Evolutionary conservation across 495 filamentous ascomycete genomes (phyloP), one percentile per base, ranked within the genome.

Genomic region (Tuber umbilicatum): DNA sequence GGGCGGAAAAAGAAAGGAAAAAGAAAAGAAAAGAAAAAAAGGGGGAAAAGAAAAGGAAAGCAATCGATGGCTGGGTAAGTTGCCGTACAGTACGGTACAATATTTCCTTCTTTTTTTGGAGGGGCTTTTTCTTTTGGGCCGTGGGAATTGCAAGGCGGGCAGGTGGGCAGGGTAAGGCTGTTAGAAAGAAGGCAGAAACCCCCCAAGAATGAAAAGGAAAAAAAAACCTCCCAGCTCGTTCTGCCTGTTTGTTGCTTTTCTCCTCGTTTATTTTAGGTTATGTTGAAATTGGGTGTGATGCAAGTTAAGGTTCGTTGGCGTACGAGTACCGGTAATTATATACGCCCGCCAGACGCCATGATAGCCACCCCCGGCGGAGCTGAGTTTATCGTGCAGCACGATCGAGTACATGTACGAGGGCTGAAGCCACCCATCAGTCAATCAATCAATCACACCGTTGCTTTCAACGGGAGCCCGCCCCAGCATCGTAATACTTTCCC

Each of bases 141-240:
- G 50, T 55, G 50, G 50, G 50, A 55, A n/a, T 55, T 27, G 50
- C 50, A 55, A 7, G 50, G 50, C 50, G 27, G n/a, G 50, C 50
- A 55, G n/a, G n/a, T n/a, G n/a, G n/a, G 50, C 23, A n/a, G 12
- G 23, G 43, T 19, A 47, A 23, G 45, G 50, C 50, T 27, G 50
- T 55, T 55, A n/a, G 50, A 55, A 55, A 55, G 50, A 55, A 55
- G 50, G 50, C 50, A 55, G 50, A 55, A 55, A 55, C 23, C 50
- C 50, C 27, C 50, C 23, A 55, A 27, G 50, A 27, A 55, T 6
- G 45, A 55, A n/a, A 55, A 10, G 23, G 50, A 27, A 27, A 27
- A 19, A 14, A n/a, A 55, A 2, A n/a, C 45, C n/a, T n/a, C n/a
- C 9, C 23, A 55, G 50, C 50, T 14, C n/a, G 23, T 1, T 7